phyloP scores from a whole-genome alignment of 805 yeast species.

The Blastobotrys americana region DNA sequence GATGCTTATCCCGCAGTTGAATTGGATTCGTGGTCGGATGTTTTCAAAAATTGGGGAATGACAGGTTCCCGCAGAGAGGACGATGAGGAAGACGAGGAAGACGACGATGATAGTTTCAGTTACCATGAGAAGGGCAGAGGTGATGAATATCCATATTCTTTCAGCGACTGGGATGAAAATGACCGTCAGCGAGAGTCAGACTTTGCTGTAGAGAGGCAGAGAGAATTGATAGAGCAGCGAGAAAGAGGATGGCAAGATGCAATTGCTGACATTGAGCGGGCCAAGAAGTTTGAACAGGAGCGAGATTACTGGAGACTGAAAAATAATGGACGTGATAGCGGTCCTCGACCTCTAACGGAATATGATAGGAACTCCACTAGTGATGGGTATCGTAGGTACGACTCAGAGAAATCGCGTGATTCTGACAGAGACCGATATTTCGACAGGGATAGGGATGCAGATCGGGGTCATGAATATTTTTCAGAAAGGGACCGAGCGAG shows the following conservation, averaged over 20 bases:
- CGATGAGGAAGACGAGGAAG: conserved; percentile 1
- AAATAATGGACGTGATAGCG: not conserved
- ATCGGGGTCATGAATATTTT: not conserved
- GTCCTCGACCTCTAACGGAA: no score
- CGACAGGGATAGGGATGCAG: not conserved
- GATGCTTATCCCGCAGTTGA: not conserved
- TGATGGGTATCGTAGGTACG: not conserved
- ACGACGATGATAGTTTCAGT: not conserved
- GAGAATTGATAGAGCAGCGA: not conserved
- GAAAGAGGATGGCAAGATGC: not conserved
- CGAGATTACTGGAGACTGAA: not conserved
- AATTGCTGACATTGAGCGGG: not conserved
- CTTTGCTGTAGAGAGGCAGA: not conserved
- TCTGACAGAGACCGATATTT: not conserved
- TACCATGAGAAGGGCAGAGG: not conserved
- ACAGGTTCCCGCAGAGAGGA: not conserved
- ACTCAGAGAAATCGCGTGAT: not conserved
- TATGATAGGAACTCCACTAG: not conserved
- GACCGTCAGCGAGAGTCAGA: not conserved
- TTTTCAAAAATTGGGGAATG: not conserved
- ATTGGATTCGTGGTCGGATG: not conserved
- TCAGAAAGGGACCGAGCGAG: not conserved
- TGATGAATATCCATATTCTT: not conserved
- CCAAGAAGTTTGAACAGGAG: not conserved
- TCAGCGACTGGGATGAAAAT: not conserved